Percentiles rank a stretch among this genome's conserved stretches.
These are phyloP conservation scores for Mortierella sp. DNA, from an alignment of 371 early-diverging fungal species.

Conservation along the genomic window DNA sequence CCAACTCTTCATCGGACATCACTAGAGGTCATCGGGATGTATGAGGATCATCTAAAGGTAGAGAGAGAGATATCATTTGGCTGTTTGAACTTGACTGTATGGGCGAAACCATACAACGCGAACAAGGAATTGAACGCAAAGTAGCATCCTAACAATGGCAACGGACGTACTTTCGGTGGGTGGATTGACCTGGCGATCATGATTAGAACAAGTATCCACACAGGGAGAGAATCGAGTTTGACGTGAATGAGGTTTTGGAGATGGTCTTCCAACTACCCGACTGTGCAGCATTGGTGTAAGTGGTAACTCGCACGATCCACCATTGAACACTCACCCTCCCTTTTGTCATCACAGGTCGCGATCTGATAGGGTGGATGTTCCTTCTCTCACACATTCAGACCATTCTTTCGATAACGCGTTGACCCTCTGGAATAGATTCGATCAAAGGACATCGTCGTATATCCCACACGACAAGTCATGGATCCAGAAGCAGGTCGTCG, in stretches of 20 bases:
- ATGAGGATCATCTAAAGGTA: conserved; percentile 52
- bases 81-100: no score
- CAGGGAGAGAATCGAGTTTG: conserved; percentile 51
- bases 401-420: neutral
- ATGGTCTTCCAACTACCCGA: conserved; percentile 52
- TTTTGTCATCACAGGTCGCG: no score
- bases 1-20: neutral
- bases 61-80: neutral
- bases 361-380: no score
- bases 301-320: neutral
- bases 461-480: conserved; percentile 53
- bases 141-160: neutral
- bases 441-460: conserved; percentile 37
- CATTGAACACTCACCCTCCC: no score
- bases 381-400: no score
- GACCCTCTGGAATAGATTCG: conserved; percentile 17
- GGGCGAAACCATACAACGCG: neutral
- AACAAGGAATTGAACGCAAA: neutral
- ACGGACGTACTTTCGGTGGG: neutral
- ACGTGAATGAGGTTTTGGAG: conserved; percentile 49
- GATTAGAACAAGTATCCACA: conserved; percentile 48
- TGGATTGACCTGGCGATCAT: neutral
- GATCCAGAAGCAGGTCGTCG: conserved; percentile 52
- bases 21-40: conserved; percentile 50
- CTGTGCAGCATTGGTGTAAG: conserved; percentile 52